Evolutionary conservation across 805 yeast genomes (phyloP).

Genomic region (Suhomyces sp.): DNA sequence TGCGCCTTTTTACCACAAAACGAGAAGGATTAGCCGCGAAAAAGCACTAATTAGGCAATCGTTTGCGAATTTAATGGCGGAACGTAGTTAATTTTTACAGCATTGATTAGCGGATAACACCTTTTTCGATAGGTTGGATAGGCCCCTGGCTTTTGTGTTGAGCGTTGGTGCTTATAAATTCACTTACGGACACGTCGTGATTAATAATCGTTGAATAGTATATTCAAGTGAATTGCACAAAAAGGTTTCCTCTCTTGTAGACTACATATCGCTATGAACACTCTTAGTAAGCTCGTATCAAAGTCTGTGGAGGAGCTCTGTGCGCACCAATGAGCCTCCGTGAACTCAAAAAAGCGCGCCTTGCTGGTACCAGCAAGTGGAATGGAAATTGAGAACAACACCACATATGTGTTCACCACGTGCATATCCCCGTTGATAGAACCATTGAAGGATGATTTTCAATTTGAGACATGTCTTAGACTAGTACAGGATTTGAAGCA

Average conservation of each 20-base stretch:
- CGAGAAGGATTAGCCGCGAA: neutral
- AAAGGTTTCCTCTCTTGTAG: neutral
- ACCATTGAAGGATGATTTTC: conserved; percentile 27
- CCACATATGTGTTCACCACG: conserved; percentile 12
- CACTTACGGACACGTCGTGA: no score
- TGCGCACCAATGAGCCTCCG: neutral
- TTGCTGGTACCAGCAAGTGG: neutral
- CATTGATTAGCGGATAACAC: neutral
- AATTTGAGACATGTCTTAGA: conserved; percentile 51
- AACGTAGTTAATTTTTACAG: neutral
- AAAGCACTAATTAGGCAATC: neutral
- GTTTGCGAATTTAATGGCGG: neutral
- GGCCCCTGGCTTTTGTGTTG: neutral
- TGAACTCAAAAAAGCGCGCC: neutral
- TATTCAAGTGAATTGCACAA: neutral
- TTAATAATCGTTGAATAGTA: neutral
- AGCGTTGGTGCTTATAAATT: no score
- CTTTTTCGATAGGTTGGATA: neutral
- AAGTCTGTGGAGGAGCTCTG: neutral
- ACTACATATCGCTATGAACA: no score
- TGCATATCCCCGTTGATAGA: conserved; percentile 7
- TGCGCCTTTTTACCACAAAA: neutral
- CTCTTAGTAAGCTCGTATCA: neutral
- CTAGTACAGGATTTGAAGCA: conserved; percentile 35
- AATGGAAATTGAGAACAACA: neutral